These are phyloP conservation scores for Oryza punctata DNA, from an alignment of 176 grass and related monocot species.

Conservation along the genomic window DNA sequence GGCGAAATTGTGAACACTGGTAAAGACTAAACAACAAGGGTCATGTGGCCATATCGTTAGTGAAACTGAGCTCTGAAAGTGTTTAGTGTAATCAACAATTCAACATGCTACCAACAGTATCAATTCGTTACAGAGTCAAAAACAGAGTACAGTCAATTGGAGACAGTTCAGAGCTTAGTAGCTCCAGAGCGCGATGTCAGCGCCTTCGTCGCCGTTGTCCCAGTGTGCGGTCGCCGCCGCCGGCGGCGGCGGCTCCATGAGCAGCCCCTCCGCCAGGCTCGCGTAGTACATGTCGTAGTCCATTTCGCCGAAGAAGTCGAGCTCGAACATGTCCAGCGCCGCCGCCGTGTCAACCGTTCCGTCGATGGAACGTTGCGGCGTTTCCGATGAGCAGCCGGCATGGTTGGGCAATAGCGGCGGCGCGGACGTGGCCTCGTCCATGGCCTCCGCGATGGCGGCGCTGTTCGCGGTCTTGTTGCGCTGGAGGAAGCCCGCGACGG, in stretches of 20 bases:
- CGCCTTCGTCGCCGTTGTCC: constrained; percentile 24
- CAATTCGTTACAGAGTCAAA: constrained; percentile 10
- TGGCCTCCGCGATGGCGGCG: background rate
- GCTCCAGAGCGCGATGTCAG: constrained; percentile 45
- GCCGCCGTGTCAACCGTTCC: background rate
- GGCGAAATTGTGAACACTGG: too few species aligned
- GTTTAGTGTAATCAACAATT: background rate
- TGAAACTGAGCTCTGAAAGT: background rate
- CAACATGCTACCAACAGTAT: background rate
- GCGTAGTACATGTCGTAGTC: constrained; percentile 42
- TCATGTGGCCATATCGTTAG: background rate
- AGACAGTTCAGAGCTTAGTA: constrained; percentile 6
- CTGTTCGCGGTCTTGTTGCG: background rate
- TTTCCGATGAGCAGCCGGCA: background rate
- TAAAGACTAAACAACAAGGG: background rate
- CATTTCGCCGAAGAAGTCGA: constrained; percentile 38
- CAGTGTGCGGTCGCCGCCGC: background rate
- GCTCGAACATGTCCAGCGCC: constrained; percentile 15
- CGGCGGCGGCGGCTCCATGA: constrained; percentile 46
- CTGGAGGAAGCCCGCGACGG: constrained; percentile 42
- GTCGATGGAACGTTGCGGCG: background rate
- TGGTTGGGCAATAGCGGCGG: background rate
- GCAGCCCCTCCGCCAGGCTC: constrained; percentile 57
- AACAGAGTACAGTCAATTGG: constrained; percentile 24
- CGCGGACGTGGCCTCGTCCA: background rate